Conservation (phyloP, 2,329 filamentous ascomycete genomes). For the Elsinoe fawcettii region DNA sequence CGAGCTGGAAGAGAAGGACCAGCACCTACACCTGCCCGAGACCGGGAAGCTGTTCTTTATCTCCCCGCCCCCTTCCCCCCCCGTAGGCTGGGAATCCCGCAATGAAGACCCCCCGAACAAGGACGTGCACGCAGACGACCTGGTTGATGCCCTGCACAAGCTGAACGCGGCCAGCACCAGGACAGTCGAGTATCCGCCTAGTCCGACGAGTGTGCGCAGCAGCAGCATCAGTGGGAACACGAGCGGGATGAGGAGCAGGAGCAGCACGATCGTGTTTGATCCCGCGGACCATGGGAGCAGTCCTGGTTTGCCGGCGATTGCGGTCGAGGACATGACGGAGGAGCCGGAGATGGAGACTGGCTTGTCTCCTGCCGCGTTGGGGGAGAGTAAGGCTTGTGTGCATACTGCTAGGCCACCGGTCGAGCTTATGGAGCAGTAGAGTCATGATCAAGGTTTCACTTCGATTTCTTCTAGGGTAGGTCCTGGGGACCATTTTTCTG, state of each 20-base stretch:
- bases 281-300: slow-evolving; percentile 55
- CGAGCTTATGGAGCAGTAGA: slow-evolving; percentile 44
- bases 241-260: slow-evolving; percentile 24
- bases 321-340: slow-evolving; percentile 53
- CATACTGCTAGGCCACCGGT: slow-evolving; percentile 51
- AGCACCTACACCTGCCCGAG: slow-evolving; percentile 49
- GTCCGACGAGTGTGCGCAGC: slow-evolving; percentile 9
- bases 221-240: slow-evolving; percentile 13
- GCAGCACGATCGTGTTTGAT: slow-evolving; percentile 54
- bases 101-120: slow-evolving; percentile 59
- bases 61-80: slow-evolving; percentile 54
- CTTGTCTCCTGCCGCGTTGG: slow-evolving; percentile 41
- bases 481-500: background rate
- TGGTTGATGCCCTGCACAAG: slow-evolving; percentile 49
- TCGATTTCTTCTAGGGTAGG: slow-evolving; percentile 1
- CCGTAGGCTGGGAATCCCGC: slow-evolving; percentile 57
- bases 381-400: slow-evolving; percentile 37
- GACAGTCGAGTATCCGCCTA: slow-evolving; percentile 17
- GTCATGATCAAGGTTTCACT: background rate
- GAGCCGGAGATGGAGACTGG: background rate
- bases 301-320: slow-evolving; percentile 53
- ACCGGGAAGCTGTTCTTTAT: slow-evolving; percentile 59
- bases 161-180: slow-evolving; percentile 35
- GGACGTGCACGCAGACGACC: slow-evolving; percentile 55
- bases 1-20: slow-evolving; percentile 37